Evolutionary conservation across 1,284 basidiomycete species (phyloP), one percentile per base, ranked within the genome.

Genomic region (Cutaneotrichosporon dermatis): DNA sequence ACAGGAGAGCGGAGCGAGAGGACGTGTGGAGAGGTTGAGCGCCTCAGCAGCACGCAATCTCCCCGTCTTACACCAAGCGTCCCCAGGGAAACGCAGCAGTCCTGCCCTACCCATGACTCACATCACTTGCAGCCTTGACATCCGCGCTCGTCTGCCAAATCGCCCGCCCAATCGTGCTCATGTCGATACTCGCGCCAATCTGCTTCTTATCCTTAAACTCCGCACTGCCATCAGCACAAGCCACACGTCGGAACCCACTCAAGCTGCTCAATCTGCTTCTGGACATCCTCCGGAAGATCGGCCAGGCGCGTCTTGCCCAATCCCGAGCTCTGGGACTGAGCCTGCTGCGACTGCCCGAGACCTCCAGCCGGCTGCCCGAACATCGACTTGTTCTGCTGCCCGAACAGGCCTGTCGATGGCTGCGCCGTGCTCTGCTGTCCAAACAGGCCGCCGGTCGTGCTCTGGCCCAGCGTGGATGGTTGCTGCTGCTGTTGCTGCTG

Each of bases 301-400:
- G 73, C 62, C 54, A 74, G 76, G 58, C 70, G 74, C 11, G 73
- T 73, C 61, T 75, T 76, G 53, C 51, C 67, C 39, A 73, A 37
- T 0, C 68, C 69, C 33, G 46, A 49, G 48, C 16, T 57, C 51
- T 41, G 52, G 42, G 52, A 36, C 44, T 48, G 37, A 6, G 56
- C 40, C 51, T 53, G 54, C 46, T 59, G 60, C n/a, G 35, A 40
- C 45, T 51, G 58, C 36, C 37, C 45, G 34, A 25, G n/a, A 8
- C 36, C 16, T 52, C 39, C 12, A 9, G 39, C 12, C 8, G 39
- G 39, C 34, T 49, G 46, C 34, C 46, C 46, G 8, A 49, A 34
- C 34, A 36, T 13, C 13, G 48, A 35, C 44, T 37, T 48, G 10
- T 48, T 16, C 33, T 54, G 44, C 15, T 46, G 51, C 6, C 52